Conservation (phyloP, 1,139 yeast species). For the Pichia sp. region DNA sequence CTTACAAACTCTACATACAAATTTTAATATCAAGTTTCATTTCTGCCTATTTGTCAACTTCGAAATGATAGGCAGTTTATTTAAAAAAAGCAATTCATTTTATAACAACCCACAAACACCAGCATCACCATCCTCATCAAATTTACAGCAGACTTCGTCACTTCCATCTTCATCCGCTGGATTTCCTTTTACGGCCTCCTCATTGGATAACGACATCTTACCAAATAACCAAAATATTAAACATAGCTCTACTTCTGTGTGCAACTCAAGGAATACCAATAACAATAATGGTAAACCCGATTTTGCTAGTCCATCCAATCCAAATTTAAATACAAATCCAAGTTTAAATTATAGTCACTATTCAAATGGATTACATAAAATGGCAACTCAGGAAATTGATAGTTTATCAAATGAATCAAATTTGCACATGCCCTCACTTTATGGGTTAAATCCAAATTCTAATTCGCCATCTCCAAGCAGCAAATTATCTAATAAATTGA, state of each 20-base stretch:
- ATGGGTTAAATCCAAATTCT: constrained; percentile 20
- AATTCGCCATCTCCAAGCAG: constrained; percentile 19
- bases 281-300: background rate
- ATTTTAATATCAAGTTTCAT: background rate
- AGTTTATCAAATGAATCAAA: constrained; percentile 12
- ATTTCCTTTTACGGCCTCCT: background rate
- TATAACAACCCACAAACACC: background rate
- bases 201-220: background rate
- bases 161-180: background rate
- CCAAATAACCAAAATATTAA: background rate
- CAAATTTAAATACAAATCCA: background rate
- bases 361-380: background rate
- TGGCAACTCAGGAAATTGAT: constrained; percentile 13
- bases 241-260: background rate
- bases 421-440: constrained; percentile 19
- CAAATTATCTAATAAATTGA: constrained; percentile 31
- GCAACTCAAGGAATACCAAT: background rate
- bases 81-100: constrained; percentile 6
- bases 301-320: background rate
- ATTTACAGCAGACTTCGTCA: background rate
- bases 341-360: background rate
- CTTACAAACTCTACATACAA: background rate
- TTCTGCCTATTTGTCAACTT: background rate
- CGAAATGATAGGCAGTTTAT: constrained; percentile 12
- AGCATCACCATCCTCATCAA: background rate